Evolutionary conservation across 495 filamentous ascomycete species (phyloP).

Genomic region (Amniculicola lignicola): DNA sequence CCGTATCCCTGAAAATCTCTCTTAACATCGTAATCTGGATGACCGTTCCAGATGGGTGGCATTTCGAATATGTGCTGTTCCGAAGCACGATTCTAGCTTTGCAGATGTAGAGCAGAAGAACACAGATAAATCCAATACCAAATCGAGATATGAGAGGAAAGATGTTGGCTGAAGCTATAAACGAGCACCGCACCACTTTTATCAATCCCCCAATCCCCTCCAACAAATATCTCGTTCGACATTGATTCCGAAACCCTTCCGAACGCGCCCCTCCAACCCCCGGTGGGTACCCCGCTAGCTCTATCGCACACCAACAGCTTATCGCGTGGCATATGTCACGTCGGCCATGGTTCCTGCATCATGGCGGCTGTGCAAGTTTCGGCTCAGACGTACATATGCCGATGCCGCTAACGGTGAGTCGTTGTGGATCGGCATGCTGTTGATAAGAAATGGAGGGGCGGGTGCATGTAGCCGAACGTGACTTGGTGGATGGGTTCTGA

Average conservation of each 20-base stretch:
- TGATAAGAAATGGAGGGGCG: slow-evolving; percentile 6
- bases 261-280: slow-evolving; percentile 2
- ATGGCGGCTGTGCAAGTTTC: background rate
- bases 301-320: slow-evolving; percentile 8
- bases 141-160: background rate
- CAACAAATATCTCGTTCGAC: too few relatives aligned
- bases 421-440: background rate
- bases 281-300: too few relatives aligned
- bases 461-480: slow-evolving; percentile 8
- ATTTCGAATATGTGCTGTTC: too few relatives aligned
- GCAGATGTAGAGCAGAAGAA: too few relatives aligned
- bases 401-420: slow-evolving; percentile 13
- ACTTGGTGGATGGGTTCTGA: too few relatives aligned
- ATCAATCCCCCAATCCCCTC: too few relatives aligned
- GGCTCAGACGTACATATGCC: background rate
- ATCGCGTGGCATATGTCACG: slow-evolving; percentile 6
- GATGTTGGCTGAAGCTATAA: background rate
- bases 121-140: background rate
- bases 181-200: too few relatives aligned
- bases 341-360: background rate
- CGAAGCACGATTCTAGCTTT: too few relatives aligned
- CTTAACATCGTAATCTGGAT: slow-evolving; percentile 33
- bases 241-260: background rate
- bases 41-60: slow-evolving; percentile 11
- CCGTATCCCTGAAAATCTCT: slow-evolving; percentile 41